Evolutionary conservation across 257 asterid species (phyloP).

Genomic region (Knoxia roxburghii): DNA sequence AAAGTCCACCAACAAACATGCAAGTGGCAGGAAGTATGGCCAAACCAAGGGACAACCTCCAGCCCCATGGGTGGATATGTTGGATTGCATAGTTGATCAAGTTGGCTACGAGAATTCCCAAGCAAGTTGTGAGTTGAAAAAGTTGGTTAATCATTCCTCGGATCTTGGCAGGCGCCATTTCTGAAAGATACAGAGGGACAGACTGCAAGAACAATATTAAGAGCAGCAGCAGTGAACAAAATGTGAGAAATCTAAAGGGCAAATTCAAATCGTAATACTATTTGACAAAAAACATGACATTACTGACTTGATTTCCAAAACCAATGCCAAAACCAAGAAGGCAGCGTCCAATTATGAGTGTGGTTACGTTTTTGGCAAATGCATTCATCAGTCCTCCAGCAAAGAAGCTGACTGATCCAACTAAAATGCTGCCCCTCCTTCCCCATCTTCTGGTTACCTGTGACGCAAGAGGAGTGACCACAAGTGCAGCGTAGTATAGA

Average conservation of each 20-base stretch:
- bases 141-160: conserved; percentile 67
- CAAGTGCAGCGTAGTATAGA: conserved; percentile 62
- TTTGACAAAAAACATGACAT: no score
- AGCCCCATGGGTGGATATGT: conserved; percentile 65
- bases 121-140: conserved; percentile 60
- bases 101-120: conserved; percentile 62
- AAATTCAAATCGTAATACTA: no score
- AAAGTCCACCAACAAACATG: conserved; percentile 58
- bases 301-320: conserved; percentile 74
- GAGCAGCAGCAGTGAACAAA: not conserved
- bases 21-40: conserved; percentile 63
- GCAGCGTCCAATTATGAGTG: conserved; percentile 64
- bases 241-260: not conserved
- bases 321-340: conserved; percentile 87
- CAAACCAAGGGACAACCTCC: conserved; percentile 68
- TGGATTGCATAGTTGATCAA: conserved; percentile 52
- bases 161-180: conserved; percentile 75
- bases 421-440: conserved; percentile 52
- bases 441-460: conserved; percentile 55
- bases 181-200: conserved; percentile 74
- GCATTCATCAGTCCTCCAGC: conserved; percentile 62
- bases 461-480: conserved; percentile 64
- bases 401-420: conserved; percentile 65
- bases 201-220: conserved; percentile 39
- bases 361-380: conserved; percentile 41